Evolutionary conservation across 192 early-diverging fungal species (phyloP).

Genomic region (Linnemannia hyalina): DNA sequence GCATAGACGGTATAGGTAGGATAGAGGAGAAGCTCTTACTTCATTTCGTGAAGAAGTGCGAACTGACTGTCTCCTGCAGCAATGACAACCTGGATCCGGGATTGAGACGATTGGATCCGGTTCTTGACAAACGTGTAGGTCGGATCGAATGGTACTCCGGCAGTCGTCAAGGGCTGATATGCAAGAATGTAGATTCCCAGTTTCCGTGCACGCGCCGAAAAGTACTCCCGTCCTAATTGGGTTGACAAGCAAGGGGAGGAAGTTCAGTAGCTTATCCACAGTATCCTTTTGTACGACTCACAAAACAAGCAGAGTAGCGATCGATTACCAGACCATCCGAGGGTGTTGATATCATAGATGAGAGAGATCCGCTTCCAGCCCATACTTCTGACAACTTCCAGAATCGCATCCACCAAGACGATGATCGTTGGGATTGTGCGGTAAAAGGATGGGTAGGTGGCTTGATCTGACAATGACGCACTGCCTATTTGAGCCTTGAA

Average conservation of each 20-base stretch:
- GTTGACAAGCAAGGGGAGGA: background rate
- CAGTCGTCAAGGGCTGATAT: background rate
- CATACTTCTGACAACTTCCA: slow-evolving; percentile 36
- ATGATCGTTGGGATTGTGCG: slow-evolving; percentile 62
- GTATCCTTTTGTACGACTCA: background rate
- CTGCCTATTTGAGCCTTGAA: slow-evolving; percentile 4
- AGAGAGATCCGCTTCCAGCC: slow-evolving; percentile 60
- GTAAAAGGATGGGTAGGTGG: slow-evolving; percentile 58
- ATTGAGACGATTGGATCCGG: background rate
- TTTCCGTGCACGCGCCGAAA: background rate
- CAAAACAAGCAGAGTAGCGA: background rate
- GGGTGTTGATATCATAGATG: slow-evolving; percentile 53
- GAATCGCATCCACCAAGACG: slow-evolving; percentile 54
- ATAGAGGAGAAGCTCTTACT: background rate
- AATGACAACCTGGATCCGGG: slow-evolving; percentile 29
- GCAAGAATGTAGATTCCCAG: slow-evolving; percentile 31
- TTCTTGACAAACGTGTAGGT: slow-evolving; percentile 15
- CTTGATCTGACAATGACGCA: slow-evolving; percentile 54
- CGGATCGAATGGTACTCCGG: slow-evolving; percentile 9
- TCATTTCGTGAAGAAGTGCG: slow-evolving; percentile 11
- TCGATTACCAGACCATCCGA: slow-evolving; percentile 59
- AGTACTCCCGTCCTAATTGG: slow-evolving; percentile 13
- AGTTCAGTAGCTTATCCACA: background rate
- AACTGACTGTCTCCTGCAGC: background rate
- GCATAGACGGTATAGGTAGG: too few relatives aligned